Evolutionary conservation across 176 grass and related monocot genomes (phyloP), one percentile per base, ranked within the genome.

Genomic region (Elymus sibiricus): DNA sequence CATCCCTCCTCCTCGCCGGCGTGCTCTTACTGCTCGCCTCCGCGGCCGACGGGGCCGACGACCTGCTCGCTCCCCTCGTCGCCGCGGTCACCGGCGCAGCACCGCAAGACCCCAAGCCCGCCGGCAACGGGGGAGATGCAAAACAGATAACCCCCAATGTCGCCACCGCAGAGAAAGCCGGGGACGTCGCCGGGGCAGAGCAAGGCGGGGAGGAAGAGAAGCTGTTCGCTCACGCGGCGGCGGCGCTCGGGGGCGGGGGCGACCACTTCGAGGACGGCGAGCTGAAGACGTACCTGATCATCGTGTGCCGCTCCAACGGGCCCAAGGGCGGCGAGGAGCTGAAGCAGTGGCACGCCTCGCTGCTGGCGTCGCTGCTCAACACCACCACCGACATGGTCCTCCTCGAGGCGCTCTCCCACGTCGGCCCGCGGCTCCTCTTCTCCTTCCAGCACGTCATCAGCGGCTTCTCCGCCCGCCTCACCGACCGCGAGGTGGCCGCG

Each of bases 371-470:
- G 7, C 7, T 78, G 6, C 79, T 90, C 11, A 90, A 90, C 79
- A 86, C 73, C 17, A 86, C 79, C 9, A 9, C 79, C 29, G 79
- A 32, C 19, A 27, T n/a, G 24, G 17, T 90, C 71, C 88, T 86
- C 9, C 53, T 64, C 7, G 79, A 53, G 22, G 73, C 53, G 14
- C 22, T n/a, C n/a, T 8, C 70, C 2, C 34, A 26, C n/a, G 67
- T 22, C n/a, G 70, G 81, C 43, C 49, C 55, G 2, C 84, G 80
- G 11, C 81, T 93, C 10, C 74, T 93, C 35, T 93, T 88, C 77
- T 93, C 91, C 3, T 93, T 91, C 87, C 29, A 49, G 79, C 83
- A 90, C 24, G 84, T 88, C 34, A 73, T 92, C 11, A 90, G 88
- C 81, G 91, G 91, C 29, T 92, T 92, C 80, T 47, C 87, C 10